A percentile compares a stretch with the other conserved stretches of the same genome.
Conservation (phyloP, 2,329 filamentous ascomycete genomes). For the Penicillium sp. region DNA sequence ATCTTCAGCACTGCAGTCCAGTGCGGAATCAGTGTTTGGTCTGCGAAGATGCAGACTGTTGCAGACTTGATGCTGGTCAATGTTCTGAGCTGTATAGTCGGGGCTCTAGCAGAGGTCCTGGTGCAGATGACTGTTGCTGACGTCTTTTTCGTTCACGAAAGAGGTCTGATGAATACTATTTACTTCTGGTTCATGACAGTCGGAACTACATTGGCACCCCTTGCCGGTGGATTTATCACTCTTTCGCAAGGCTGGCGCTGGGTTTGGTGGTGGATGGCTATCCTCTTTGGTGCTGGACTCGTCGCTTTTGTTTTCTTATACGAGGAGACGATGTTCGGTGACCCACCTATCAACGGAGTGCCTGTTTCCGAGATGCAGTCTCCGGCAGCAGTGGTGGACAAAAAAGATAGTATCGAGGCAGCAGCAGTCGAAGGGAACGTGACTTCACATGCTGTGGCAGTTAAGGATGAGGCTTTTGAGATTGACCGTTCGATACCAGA, state of each 20-base stretch:
- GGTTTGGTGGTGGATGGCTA: conserved; percentile 51
- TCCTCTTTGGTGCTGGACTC: conserved; percentile 42
- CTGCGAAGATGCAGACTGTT: conserved; percentile 43
- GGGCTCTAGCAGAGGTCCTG: conserved; percentile 46
- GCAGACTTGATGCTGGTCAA: conserved; percentile 49
- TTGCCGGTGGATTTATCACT: conserved; percentile 36
- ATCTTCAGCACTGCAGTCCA: conserved; percentile 44
- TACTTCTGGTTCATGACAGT: conserved; percentile 41
- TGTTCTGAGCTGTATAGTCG: conserved; percentile 46
- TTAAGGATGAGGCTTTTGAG: not conserved
- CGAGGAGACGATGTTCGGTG: conserved; percentile 41
- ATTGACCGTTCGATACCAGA: conserved; percentile 13
- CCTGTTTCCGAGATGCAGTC: not conserved
- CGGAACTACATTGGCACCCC: conserved; percentile 39
- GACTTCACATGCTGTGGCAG: not conserved
- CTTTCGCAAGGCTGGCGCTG: conserved; percentile 51
- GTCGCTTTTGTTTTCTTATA: conserved; percentile 47
- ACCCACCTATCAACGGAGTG: conserved; percentile 2
- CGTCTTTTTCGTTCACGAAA: conserved; percentile 52
- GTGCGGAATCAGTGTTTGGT: conserved; percentile 44
- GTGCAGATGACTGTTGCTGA: conserved; percentile 52
- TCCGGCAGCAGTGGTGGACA: not conserved
- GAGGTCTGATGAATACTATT: conserved; percentile 49
- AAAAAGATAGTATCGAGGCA: not conserved
- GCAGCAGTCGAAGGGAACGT: not conserved